phyloP scores from a whole-genome alignment of 73 alveolate species.

The Urostyla sp. region DNA sequence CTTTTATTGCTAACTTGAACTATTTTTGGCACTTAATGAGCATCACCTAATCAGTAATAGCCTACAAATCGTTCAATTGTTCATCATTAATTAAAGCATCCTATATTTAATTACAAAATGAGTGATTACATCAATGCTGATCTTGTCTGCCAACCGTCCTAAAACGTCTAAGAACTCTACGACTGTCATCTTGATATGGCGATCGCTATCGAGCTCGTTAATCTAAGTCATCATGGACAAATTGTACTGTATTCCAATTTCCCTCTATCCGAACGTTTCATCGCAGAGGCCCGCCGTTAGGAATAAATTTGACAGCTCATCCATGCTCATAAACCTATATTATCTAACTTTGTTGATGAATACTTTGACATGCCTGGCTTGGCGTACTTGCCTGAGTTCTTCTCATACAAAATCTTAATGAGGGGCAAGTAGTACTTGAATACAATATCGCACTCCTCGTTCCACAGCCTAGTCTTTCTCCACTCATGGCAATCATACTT shows the following conservation, averaged over 20 bases:
- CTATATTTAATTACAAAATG: constrained; percentile 20
- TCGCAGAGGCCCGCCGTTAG: constrained; percentile 62
- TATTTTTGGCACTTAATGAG: background rate
- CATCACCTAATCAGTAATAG: background rate
- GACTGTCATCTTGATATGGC: constrained; percentile 51
- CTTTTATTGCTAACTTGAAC: constrained; percentile 24
- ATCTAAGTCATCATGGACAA: constrained; percentile 81
- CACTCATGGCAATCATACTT: constrained; percentile 75
- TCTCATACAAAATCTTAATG: constrained; percentile 65
- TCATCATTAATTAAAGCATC: background rate
- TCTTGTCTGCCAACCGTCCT: constrained; percentile 62
- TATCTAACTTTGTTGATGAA: background rate
- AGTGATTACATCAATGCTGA: constrained; percentile 7
- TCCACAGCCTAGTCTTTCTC: constrained; percentile 74
- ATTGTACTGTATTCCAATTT: constrained; percentile 68
- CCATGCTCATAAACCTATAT: constrained; percentile 77
- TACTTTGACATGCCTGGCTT: constrained; percentile 77
- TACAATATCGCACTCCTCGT: constrained; percentile 77
- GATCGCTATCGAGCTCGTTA: constrained; percentile 68
- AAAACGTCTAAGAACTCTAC: constrained; percentile 65
- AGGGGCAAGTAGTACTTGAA: constrained; percentile 60
- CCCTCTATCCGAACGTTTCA: constrained; percentile 82
- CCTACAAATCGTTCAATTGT: background rate
- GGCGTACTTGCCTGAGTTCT: constrained; percentile 60
- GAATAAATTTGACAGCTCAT: constrained; percentile 69